Evolutionary conservation across 1,284 basidiomycete genomes (phyloP).

Genomic region (Exobasidium rhododendri): DNA sequence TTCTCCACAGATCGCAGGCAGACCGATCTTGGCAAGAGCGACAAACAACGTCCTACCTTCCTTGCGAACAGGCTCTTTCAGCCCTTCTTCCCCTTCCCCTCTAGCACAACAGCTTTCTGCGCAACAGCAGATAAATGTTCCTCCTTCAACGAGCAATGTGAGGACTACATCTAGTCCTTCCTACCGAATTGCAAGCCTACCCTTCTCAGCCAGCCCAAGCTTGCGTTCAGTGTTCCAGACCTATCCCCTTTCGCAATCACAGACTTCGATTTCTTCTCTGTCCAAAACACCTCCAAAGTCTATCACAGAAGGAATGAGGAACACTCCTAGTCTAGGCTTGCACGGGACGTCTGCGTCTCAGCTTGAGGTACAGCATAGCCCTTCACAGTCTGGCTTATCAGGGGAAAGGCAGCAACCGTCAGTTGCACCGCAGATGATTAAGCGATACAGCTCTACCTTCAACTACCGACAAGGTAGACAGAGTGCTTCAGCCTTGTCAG

Average conservation of each 20-base stretch:
- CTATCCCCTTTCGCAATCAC: constrained; percentile 30
- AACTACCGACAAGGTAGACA: constrained; percentile 27
- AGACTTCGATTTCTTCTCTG: constrained; percentile 18
- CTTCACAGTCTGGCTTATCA: neutral
- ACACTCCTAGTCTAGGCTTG: neutral
- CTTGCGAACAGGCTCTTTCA: constrained; percentile 29
- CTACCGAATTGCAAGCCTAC: neutral
- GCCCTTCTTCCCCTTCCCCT: constrained; percentile 39
- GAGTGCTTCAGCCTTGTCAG: constrained; percentile 18
- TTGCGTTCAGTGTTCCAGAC: constrained; percentile 35
- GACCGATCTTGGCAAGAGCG: constrained; percentile 10
- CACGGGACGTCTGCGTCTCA: neutral
- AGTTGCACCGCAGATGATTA: constrained; percentile 40
- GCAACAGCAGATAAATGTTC: constrained; percentile 6
- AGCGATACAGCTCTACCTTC: constrained; percentile 40
- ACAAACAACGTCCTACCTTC: neutral
- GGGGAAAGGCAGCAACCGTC: constrained; percentile 7
- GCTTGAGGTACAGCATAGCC: neutral
- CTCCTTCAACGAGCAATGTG: neutral
- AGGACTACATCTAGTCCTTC: constrained; percentile 13
- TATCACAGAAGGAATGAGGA: neutral
- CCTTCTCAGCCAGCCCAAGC: constrained; percentile 20
- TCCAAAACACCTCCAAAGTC: constrained; percentile 29
- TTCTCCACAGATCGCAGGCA: neutral
- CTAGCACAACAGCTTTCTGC: constrained; percentile 35